Conservation (phyloP, 1,139 yeast species). For the Saccharomyces pastorianus region DNA sequence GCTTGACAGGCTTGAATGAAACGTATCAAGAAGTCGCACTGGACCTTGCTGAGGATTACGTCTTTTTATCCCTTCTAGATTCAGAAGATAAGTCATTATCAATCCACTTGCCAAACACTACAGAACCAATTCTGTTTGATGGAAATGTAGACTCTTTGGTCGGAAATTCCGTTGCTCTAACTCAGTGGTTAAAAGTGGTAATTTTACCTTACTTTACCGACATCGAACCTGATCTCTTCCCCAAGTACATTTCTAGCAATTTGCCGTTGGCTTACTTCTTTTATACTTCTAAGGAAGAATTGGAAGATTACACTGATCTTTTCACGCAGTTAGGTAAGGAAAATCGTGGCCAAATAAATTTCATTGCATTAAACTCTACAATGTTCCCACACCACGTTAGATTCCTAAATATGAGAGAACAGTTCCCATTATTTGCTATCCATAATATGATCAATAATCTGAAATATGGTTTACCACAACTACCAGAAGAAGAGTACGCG, state of each 20-base stretch:
- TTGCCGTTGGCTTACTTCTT: conserved; percentile 84
- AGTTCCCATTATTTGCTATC: conserved; percentile 85
- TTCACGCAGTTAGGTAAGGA: conserved; percentile 61
- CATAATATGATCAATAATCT: conserved; percentile 61
- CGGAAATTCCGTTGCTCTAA: conserved; percentile 3
- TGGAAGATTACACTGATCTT: conserved; percentile 44
- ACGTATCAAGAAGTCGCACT: conserved; percentile 25
- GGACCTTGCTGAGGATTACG: conserved; percentile 14
- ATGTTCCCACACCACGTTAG: conserved; percentile 82
- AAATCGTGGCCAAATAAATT: conserved; percentile 72
- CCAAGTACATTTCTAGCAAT: conserved; percentile 61
- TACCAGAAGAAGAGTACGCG: conserved; percentile 30
- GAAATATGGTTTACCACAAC: conserved; percentile 64
- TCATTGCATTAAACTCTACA: conserved; percentile 81
- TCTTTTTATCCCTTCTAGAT: conserved; percentile 12
- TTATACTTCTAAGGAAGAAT: conserved; percentile 62
- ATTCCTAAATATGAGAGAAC: conserved; percentile 71
- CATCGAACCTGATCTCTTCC: conserved; percentile 72
- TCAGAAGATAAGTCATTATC: conserved; percentile 5
- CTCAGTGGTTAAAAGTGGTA: conserved; percentile 9
- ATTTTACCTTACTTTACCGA: conserved; percentile 84
- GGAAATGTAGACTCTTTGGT: conserved; percentile 2
- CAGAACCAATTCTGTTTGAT: not conserved
- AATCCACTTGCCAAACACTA: conserved; percentile 3
- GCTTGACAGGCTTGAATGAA: conserved; percentile 18